Percentiles rank a stretch among this genome's conserved stretches.
Evolutionary conservation across 129 eudicot genomes (phyloP).

Genomic region (Escallonia herrerae): DNA sequence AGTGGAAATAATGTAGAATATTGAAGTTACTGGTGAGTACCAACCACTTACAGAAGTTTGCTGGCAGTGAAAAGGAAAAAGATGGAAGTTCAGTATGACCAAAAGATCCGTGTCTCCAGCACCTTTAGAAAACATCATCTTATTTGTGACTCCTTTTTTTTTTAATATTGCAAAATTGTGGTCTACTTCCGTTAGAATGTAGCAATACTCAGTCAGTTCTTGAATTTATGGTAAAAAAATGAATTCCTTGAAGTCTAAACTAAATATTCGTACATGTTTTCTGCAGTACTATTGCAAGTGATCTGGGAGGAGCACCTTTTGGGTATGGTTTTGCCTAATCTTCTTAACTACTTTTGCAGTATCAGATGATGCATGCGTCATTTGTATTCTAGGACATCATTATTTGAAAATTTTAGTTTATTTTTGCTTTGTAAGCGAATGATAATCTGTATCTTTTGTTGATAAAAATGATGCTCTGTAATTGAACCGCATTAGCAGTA

Average conservation of each 20-base stretch:
- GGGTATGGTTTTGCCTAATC: conserved; percentile 43
- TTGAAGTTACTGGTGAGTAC: no score
- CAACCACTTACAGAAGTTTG: no score
- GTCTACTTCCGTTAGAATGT: no score
- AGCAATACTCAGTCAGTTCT: background rate
- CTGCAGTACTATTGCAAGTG: conserved; percentile 83
- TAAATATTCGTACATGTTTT: conserved; percentile 18
- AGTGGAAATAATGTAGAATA: no score
- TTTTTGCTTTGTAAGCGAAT: no score
- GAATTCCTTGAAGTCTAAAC: background rate
- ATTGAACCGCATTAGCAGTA: no score
- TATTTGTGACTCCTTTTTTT: background rate
- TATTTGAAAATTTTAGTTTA: background rate
- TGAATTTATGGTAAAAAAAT: background rate
- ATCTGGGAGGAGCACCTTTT: conserved; percentile 89
- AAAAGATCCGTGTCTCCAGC: no score
- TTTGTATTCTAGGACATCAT: conserved; percentile 5
- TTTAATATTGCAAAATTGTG: background rate
- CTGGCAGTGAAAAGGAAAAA: no score
- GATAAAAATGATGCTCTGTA: no score
- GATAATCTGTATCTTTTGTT: no score
- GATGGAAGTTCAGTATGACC: no score
- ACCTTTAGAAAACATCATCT: no score
- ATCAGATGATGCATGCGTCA: background rate
- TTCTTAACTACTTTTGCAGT: background rate